Evolutionary conservation across 495 filamentous ascomycete species (phyloP).

Genomic region (Aspergillus avenaceus): DNA sequence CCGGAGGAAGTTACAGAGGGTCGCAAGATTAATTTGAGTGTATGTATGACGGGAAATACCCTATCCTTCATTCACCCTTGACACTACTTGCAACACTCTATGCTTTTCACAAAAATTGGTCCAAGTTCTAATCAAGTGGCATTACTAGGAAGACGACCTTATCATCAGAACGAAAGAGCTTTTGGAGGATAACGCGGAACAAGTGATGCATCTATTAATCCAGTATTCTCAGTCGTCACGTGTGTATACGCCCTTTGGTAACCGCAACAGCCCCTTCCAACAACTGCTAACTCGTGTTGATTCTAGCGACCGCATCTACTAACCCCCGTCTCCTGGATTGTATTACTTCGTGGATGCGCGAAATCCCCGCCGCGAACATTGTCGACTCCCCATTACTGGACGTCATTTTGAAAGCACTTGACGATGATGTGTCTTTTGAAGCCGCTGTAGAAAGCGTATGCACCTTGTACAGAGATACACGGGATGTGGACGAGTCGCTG

Average conservation of each 20-base stretch:
- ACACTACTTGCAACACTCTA: slow-evolving; percentile 17
- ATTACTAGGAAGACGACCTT: slow-evolving; percentile 86
- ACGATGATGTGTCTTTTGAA: slow-evolving; percentile 72
- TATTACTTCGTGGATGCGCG: slow-evolving; percentile 92
- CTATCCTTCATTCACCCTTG: slow-evolving; percentile 5
- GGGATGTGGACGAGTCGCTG: slow-evolving; percentile 80
- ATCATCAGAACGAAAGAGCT: slow-evolving; percentile 75
- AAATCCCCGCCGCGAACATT: slow-evolving; percentile 79
- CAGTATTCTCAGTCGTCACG: slow-evolving; percentile 88
- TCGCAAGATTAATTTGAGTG: slow-evolving; percentile 95
- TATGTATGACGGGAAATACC: slow-evolving; percentile 63
- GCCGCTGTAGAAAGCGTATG: slow-evolving; percentile 91
- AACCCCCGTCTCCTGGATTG: slow-evolving; percentile 92
- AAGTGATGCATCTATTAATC: slow-evolving; percentile 79
- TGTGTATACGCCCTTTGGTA: slow-evolving; percentile 38
- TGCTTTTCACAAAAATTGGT: slow-evolving; percentile 16
- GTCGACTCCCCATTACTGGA: slow-evolving; percentile 82
- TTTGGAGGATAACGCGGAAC: slow-evolving; percentile 80
- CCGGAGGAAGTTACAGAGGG: slow-evolving; percentile 99
- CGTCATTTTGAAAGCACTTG: slow-evolving; percentile 71
- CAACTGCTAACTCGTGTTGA: background rate
- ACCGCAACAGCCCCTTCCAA: background rate
- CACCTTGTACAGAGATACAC: slow-evolving; percentile 85
- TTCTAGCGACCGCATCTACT: slow-evolving; percentile 60
- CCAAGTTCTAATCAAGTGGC: slow-evolving; percentile 45